Evolutionary conservation across 2,329 filamentous ascomycete species (phyloP).

Genomic region (Biscogniauxia mediterranea): DNA sequence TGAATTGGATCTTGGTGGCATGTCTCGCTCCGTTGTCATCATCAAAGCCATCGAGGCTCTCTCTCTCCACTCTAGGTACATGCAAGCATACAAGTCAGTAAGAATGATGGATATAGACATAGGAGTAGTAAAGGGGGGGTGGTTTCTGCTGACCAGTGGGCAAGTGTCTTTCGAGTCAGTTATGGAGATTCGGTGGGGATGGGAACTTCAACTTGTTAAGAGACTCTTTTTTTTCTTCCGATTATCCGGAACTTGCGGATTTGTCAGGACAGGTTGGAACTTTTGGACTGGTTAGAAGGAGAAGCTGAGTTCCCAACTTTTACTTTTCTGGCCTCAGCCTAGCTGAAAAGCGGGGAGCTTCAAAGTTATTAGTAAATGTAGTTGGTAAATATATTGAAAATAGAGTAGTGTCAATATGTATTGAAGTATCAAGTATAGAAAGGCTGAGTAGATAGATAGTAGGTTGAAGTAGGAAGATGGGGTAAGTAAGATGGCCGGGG

Average conservation of each 20-base stretch:
- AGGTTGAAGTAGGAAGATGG: no score
- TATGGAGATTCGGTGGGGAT: slow-evolving; percentile 6
- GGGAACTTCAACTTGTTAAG: slow-evolving; percentile 9
- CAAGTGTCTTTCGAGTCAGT: slow-evolving; percentile 2
- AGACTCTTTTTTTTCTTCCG: slow-evolving; percentile 1
- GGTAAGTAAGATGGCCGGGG: no score
- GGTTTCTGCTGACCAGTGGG: slow-evolving; percentile 4
- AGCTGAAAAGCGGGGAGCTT: no score
- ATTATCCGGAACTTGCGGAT: slow-evolving; percentile 18
- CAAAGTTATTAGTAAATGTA: no score
- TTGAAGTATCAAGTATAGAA: no score
- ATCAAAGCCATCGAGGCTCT: slow-evolving; percentile 3
- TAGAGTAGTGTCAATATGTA: no score
- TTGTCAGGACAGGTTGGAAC: neutral
- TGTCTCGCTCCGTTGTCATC: slow-evolving; percentile 28
- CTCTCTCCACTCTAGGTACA: slow-evolving; percentile 5
- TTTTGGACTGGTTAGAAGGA: no score
- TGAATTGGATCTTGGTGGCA: slow-evolving; percentile 19
- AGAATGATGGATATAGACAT: slow-evolving; percentile 17
- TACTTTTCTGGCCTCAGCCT: no score
- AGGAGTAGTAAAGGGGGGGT: slow-evolving; percentile 8
- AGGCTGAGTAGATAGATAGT: no score
- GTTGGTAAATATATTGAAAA: no score
- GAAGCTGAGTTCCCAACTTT: no score
- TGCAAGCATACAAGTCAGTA: neutral